Base-by-base conservation (phyloP, 2,329 filamentous ascomycete species). In the Curvularia sp. region DNA sequence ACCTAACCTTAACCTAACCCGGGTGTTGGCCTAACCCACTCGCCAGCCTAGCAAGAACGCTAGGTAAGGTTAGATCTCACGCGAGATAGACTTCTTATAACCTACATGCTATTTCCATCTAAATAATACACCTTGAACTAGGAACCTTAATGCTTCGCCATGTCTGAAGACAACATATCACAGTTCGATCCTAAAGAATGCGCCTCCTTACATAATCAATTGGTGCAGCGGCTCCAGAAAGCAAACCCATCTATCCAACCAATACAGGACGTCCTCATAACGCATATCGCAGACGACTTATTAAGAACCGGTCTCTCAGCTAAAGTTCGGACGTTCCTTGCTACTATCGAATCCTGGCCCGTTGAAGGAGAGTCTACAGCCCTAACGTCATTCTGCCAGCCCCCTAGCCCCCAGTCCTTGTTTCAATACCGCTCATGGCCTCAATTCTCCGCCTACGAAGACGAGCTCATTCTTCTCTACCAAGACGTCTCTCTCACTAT, bases 361-460 rank as follows among this genome's bases (percentile, higher is more conserved):
- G 42, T 46, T 19, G 18, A 53, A 47, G 32, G 19, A 46, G 41
- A 53, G 18, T 46, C 50, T 12, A 53, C 50, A 53, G 50, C 50
- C 28, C 41, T 53, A 27, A 46, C 21, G 28, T 38, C 50, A 45
- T 53, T 53, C 30, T 53, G 50, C 41, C 50, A 53, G 42, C 50
- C 50, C 30, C 50, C 50, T 12, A 53, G 21, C 42, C 18, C 50
- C 50, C 41, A 46, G 41, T 53, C 50, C 41, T 47, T 53, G 12
- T 53, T 46, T 38, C 50, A 53, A 36, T 53, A 53, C 50, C 28
- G 41, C 28, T 53, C 50, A 36, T 53, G 50, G 50, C 41, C 50
- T 38, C 50, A 53, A 39, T 53, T 53, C 41, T 53, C 50, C 42
- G 12, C 41, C 30, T 53, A 53, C 50, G 50, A 46, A 46, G 50